Evolutionary conservation across 164 flowering plant genomes (phyloP), one percentile per base, ranked within the genome.

Genomic region (Amborella trichopoda): DNA sequence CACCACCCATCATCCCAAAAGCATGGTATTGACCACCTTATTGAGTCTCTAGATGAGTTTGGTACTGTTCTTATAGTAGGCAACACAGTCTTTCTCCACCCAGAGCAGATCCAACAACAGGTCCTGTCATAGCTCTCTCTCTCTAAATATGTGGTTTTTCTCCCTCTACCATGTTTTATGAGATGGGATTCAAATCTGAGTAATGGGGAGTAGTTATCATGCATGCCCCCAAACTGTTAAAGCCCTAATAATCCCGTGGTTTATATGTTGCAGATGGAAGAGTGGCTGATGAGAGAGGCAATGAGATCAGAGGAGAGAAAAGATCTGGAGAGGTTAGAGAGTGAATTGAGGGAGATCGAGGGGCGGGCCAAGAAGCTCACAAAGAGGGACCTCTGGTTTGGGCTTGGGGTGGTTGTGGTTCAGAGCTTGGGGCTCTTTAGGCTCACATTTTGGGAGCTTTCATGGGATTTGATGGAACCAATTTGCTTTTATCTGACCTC

Each of bases 381-480:
- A 3, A 52, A 43, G 17, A 38, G 52, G 11, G 78, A 73, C 24
- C 62, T 76, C 4, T 74, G 60, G 60, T 45, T 54, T 49, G 79
- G 83, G 32, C 62, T 77, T 37, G 77, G 75, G 20, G 58, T 59
- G 21, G 46, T 71, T 13, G 55, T 63, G 3, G 33, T 64, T 14
- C 79, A 76, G 53, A 71, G 76, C 3, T 48, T 50, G 12, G 77
- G 62, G 25, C 69, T 76, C 63, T 62, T 74, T 69, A 71, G 79
- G 60, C 70, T 77, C 2, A 77, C 83, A 0, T 74, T 77, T 52
- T 74, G 79, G 83, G 83, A 77, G 21, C 54, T 77, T 2, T 53
- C 66, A 8, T 77, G 80, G 79, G 79, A 74, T 23, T 73, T 77
- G 18, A 77, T 77, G 80, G 83, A 74, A 56, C 82, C 82, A 20